Evolutionary conservation across 1,284 basidiomycete species (phyloP), one percentile per base, ranked within the genome.

Genomic region (Ustilago vetiveriae): DNA sequence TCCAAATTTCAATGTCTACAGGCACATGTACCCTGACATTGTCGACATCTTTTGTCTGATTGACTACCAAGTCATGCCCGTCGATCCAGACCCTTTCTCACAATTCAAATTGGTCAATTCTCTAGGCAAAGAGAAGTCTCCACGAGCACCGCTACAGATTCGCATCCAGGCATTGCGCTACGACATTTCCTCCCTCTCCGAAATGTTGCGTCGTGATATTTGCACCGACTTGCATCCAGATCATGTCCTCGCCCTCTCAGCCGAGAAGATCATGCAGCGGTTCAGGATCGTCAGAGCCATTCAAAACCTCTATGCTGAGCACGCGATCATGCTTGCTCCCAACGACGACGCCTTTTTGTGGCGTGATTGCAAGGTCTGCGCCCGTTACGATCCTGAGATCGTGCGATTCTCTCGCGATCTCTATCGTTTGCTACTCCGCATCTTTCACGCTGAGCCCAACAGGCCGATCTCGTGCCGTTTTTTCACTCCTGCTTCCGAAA

Each of bases 371-470:
- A 46, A 54, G 7, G 32, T 65, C 37, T 65, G 62, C 39, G 24
- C 45, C 4, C 24, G 48, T 19, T 65, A 65, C 24, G 55, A 65
- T 27, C 55, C 50, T 9, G 49, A 65, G 24, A 58, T 65, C 46
- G 58, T 65, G 14, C 55, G 51, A 27, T 65, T 65, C 46, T 53
- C 40, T 22, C 50, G 54, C 19, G 62, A 65, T 14, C 43, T 65
- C 10, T 49, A 58, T 50, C 38, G 46, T 23, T 23, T 58, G 7
- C 39, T 65, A 8, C 62, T 58, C 38, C 33, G 40, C 8, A 50
- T 50, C 32, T 58, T 65, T 11, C 55, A 65, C 19, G 62, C 42
- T 4, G 21, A 58, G 42, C 26, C 40, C 11, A 41, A 42, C 41
- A 49, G 42, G 36, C 53, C 45, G 13, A 45, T 49, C 24, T 56